Evolutionary conservation across 1,139 yeast species (phyloP).

Genomic region (Yamadazyma diospyri): DNA sequence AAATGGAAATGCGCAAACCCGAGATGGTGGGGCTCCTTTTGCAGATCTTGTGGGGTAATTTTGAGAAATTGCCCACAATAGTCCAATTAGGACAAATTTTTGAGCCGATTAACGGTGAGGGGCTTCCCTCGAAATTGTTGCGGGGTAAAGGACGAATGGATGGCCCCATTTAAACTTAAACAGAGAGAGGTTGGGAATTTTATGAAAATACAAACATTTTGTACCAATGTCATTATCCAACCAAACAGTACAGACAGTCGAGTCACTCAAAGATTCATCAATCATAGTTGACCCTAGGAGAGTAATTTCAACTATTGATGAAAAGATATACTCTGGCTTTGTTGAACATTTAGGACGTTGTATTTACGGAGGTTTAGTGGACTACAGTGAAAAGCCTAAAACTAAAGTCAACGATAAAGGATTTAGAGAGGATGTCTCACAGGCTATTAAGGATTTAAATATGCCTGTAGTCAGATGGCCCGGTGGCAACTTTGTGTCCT

Average conservation of each 20-base stretch:
- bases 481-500: conserved; percentile 30
- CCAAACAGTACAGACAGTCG: conserved; percentile 11
- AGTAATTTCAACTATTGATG: conserved; percentile 17
- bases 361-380: conserved; percentile 31
- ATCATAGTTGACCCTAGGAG: conserved; percentile 13
- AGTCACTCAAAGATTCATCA: conserved; percentile 9
- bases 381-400: conserved; percentile 17
- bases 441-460: conserved; percentile 24
- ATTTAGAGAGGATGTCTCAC: conserved; percentile 23
- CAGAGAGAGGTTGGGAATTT: no score
- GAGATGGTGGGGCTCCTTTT: no score
- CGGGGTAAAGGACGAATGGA: no score
- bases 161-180: no score
- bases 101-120: no score
- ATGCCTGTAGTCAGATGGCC: conserved; percentile 33
- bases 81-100: no score
- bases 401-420: conserved; percentile 21
- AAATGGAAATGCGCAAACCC: no score
- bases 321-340: conserved; percentile 27
- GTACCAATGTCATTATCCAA: conserved; percentile 11
- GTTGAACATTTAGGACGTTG: conserved; percentile 32
- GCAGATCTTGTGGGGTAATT: no score
- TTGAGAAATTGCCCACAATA: no score
- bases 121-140: no score
- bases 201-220: no score